Percentiles rank a stretch among this genome's conserved stretches.
Evolutionary conservation across 805 yeast species (phyloP).

Genomic region (Myxozyma melibiosi): DNA sequence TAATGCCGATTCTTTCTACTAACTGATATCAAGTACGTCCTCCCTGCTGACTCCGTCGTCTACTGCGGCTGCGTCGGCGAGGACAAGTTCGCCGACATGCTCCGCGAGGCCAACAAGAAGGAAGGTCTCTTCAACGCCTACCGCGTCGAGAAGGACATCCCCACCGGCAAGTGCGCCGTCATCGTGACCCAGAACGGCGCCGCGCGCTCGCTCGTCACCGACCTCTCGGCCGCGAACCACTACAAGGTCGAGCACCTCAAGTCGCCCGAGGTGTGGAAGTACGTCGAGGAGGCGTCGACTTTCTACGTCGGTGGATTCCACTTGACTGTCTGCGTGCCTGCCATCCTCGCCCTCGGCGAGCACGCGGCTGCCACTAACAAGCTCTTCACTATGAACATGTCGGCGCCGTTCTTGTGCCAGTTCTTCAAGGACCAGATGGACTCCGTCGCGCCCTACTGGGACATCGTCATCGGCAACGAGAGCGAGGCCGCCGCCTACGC

Average conservation of each 20-base stretch:
- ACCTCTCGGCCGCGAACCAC: slow-evolving; percentile 97
- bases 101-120: slow-evolving; percentile 76
- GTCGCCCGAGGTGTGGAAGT: slow-evolving; percentile 84
- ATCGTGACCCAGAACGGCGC: slow-evolving; percentile 67
- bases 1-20: not conserved
- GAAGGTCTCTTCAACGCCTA: slow-evolving; percentile 90
- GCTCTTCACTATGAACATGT: slow-evolving; percentile 73
- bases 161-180: slow-evolving; percentile 99
- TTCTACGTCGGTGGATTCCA: slow-evolving; percentile 99
- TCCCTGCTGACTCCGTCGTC: slow-evolving; percentile 79
- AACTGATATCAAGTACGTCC: slow-evolving; percentile 52
- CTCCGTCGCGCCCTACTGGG: slow-evolving; percentile 79
- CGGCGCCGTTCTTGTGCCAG: slow-evolving; percentile 96
- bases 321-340: slow-evolving; percentile 95
- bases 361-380: slow-evolving; percentile 86
- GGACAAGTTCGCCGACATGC: slow-evolving; percentile 80
- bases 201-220: slow-evolving; percentile 92
- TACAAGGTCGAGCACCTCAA: slow-evolving; percentile 87
- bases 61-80: slow-evolving; percentile 97
- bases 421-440: slow-evolving; percentile 92
- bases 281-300: slow-evolving; percentile 75
- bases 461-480: slow-evolving; percentile 92
- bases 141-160: slow-evolving; percentile 64
- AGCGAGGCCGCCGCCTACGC: slow-evolving; percentile 95
- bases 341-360: slow-evolving; percentile 84